Percentiles rank a stretch among this genome's conserved stretches.
Conservation (phyloP, 2,329 filamentous ascomycete genomes). For the Colletotrichum costaricense region DNA sequence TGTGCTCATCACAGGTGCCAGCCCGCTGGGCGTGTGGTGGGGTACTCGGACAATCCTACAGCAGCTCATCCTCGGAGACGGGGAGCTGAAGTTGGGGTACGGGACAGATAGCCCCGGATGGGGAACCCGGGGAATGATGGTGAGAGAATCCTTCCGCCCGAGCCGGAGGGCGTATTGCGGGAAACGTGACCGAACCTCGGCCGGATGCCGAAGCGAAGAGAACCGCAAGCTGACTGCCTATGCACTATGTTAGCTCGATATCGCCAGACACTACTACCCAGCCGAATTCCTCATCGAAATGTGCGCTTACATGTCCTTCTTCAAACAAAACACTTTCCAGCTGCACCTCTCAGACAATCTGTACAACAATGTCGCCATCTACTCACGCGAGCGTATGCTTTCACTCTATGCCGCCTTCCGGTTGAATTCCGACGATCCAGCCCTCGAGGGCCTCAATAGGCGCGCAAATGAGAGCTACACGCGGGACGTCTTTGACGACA, state of each 20-base stretch:
- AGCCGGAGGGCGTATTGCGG: too few relatives aligned
- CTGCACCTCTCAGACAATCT: constrained; percentile 69
- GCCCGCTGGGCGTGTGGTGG: constrained; percentile 68
- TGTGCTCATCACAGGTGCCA: constrained; percentile 62
- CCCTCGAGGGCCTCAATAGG: constrained; percentile 60
- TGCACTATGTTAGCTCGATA: constrained; percentile 53
- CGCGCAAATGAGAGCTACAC: constrained; percentile 66
- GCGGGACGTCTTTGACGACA: constrained; percentile 59
- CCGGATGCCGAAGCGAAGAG: too few relatives aligned
- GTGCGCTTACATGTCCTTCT: constrained; percentile 70
- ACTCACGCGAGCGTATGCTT: constrained; percentile 58
- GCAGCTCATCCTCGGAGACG: constrained; percentile 54
- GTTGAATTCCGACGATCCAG: constrained; percentile 59
- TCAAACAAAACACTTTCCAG: constrained; percentile 70
- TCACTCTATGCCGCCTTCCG: constrained; percentile 67
- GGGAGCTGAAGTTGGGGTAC: constrained; percentile 53
- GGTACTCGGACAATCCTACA: constrained; percentile 67
- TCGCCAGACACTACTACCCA: constrained; percentile 67
- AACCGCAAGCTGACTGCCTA: not conserved
- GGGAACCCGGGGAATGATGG: constrained; percentile 58
- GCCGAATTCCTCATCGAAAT: constrained; percentile 65
- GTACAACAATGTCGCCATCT: constrained; percentile 60
- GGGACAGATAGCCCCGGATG: constrained; percentile 63
- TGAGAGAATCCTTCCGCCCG: not conserved
- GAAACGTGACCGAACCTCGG: too few relatives aligned